Evolutionary conservation across 192 early-diverging fungal species (phyloP).

Genomic region (Gonapodya prolifera): DNA sequence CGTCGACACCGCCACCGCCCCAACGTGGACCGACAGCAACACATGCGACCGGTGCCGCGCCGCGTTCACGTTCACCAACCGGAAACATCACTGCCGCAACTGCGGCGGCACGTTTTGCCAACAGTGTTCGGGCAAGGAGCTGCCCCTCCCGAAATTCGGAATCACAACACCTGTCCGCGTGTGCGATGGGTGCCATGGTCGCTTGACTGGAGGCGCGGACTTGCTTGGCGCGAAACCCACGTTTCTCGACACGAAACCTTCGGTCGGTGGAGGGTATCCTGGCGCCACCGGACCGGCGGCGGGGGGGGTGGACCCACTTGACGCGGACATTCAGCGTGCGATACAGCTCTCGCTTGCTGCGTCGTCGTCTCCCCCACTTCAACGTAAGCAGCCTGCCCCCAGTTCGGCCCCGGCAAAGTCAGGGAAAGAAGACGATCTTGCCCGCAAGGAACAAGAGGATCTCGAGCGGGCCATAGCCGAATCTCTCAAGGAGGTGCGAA

Average conservation of each 20-base stretch:
- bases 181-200: slow-evolving; percentile 84
- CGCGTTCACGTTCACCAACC: slow-evolving; percentile 81
- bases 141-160: slow-evolving; percentile 73
- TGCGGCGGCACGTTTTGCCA: slow-evolving; percentile 91
- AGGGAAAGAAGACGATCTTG: no score
- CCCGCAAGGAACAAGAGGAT: slow-evolving; percentile 66
- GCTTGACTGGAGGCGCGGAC: slow-evolving; percentile 29
- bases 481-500: slow-evolving; percentile 64
- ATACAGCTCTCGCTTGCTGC: neutral
- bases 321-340: slow-evolving; percentile 5
- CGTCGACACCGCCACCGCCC: slow-evolving; percentile 79
- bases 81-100: slow-evolving; percentile 97
- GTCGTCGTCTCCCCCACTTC: slow-evolving; percentile 5
- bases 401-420: no score
- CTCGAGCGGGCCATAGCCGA: slow-evolving; percentile 84
- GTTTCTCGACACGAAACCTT: slow-evolving; percentile 6
- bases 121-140: slow-evolving; percentile 79
- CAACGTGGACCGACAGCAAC: slow-evolving; percentile 91
- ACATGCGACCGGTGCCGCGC: slow-evolving; percentile 91
- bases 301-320: no score
- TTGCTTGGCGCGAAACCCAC: neutral
- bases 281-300: no score
- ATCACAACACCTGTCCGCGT: slow-evolving; percentile 85
- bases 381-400: no score
- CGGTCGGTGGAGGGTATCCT: no score